Evolutionary conservation across 1,284 basidiomycete species (phyloP).

Genomic region (Lignosus rhinocerotis): DNA sequence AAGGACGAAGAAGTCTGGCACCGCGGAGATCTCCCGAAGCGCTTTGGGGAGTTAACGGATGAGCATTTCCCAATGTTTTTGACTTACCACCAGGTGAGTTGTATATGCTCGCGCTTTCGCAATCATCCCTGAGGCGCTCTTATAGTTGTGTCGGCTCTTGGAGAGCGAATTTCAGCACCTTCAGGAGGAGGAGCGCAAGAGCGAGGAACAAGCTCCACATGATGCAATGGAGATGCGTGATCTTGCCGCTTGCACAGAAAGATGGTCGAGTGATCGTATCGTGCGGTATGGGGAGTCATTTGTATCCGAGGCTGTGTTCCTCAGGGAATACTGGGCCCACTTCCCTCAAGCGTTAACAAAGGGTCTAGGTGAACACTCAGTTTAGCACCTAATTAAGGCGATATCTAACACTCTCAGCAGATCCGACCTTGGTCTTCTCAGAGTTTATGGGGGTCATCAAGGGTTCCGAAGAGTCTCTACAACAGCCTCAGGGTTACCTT

Average conservation of each 20-base stretch:
- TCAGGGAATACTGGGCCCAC: slow-evolving; percentile 61
- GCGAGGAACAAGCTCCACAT: slow-evolving; percentile 2
- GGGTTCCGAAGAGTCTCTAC: slow-evolving; percentile 57
- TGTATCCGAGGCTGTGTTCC: slow-evolving; percentile 55
- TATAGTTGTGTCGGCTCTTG: slow-evolving; percentile 18
- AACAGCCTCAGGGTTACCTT: slow-evolving; percentile 39
- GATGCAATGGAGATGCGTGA: slow-evolving; percentile 8
- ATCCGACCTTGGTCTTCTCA: slow-evolving; percentile 64
- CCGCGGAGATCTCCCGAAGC: slow-evolving; percentile 48
- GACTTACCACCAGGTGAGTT: slow-evolving; percentile 58
- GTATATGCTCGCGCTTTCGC: slow-evolving; percentile 20
- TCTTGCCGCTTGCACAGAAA: background rate
- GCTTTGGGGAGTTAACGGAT: slow-evolving; percentile 59
- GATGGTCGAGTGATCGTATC: slow-evolving; percentile 30
- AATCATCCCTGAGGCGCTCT: background rate
- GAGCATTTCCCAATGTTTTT: slow-evolving; percentile 72
- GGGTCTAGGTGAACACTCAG: slow-evolving; percentile 46
- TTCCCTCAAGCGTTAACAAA: slow-evolving; percentile 58
- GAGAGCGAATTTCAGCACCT: slow-evolving; percentile 21
- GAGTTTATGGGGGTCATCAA: slow-evolving; percentile 74
- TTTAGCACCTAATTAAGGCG: background rate
- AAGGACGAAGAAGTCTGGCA: slow-evolving; percentile 49
- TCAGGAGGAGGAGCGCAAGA: background rate
- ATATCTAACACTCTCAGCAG: slow-evolving; percentile 33
- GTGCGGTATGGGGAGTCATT: slow-evolving; percentile 28